Percentiles rank a stretch among this genome's conserved stretches.
These are phyloP conservation scores for Schizonepeta tenuifolia DNA, from an alignment of 257 asterid species.

Conservation along the genomic window DNA sequence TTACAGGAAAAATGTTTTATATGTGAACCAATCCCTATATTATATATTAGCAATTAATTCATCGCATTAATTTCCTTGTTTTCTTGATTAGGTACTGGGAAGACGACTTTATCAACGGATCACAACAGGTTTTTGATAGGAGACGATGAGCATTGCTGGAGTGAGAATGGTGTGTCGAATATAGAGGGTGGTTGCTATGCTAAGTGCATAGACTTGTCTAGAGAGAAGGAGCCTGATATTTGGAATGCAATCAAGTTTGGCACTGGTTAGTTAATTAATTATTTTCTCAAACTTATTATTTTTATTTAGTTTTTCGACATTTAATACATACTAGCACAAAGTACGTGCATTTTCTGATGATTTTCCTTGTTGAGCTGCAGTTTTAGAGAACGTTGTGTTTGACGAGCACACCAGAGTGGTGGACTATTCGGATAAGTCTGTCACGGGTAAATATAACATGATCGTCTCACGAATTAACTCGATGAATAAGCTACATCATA, in stretches of 20 bases:
- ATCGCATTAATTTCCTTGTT: neutral
- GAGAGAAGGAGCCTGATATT: conserved; percentile 96
- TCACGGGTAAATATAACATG: conserved; percentile 59
- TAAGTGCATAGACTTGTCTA: conserved; percentile 80
- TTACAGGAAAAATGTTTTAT: too few species aligned
- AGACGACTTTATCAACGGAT: conserved; percentile 89
- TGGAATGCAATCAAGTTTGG: conserved; percentile 97
- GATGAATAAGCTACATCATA: neutral
- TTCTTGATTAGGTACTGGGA: conserved; percentile 76
- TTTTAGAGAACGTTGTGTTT: conserved; percentile 86
- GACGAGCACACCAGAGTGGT: conserved; percentile 91
- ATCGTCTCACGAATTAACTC: neutral
- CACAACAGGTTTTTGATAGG: conserved; percentile 83
- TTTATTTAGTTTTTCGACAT: neutral
- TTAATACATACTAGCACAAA: too few species aligned
- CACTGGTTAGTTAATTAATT: conserved; percentile 48
- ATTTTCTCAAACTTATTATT: neutral
- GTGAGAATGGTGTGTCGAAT: conserved; percentile 86
- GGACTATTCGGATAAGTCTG: conserved; percentile 88
- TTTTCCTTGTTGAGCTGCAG: conserved; percentile 39
- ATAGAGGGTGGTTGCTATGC: conserved; percentile 98
- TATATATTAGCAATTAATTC: neutral
- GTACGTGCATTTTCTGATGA: neutral
- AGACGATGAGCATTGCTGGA: conserved; percentile 98
- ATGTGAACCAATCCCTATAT: too few species aligned